A percentile compares a stretch with the other conserved stretches of the same genome.
Evolutionary conservation across 2,329 filamentous ascomycete genomes (phyloP).

Genomic region (Paracamarosporium sp.): DNA sequence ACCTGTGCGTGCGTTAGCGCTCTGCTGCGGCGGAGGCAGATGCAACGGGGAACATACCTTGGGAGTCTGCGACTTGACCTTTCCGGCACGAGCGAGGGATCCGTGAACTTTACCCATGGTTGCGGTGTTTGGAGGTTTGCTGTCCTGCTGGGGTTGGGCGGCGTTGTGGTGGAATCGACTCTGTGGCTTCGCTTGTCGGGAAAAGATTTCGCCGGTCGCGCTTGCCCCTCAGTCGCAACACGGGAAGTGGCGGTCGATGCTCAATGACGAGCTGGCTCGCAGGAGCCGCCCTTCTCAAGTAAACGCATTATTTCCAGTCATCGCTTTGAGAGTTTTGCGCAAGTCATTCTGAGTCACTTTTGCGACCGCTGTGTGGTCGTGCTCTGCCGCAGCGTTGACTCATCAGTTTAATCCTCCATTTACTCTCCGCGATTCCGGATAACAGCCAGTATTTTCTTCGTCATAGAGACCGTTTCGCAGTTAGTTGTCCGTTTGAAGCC

Average conservation of each 20-base stretch:
- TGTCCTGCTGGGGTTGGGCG: constrained; percentile 6
- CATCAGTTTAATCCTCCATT: constrained; percentile 3
- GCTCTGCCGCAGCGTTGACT: constrained; percentile 1
- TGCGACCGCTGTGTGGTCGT: not conserved
- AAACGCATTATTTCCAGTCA: not conserved
- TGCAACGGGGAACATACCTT: constrained; percentile 11
- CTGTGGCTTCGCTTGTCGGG: constrained; percentile 9
- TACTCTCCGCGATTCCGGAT: not conserved
- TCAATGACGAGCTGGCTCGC: not conserved
- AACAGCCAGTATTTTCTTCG: not conserved
- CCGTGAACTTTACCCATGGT: constrained; percentile 94
- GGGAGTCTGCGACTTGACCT: constrained; percentile 73
- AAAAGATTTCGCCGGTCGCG: constrained; percentile 5
- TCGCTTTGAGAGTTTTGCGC: not conserved
- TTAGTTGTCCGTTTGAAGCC: not conserved
- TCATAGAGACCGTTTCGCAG: not conserved
- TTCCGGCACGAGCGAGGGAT: constrained; percentile 93
- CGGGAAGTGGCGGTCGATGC: constrained; percentile 3
- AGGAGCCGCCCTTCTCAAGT: not conserved
- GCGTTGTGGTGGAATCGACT: not conserved
- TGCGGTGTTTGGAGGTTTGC: constrained; percentile 6
- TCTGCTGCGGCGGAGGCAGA: not conserved
- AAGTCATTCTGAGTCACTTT: constrained; percentile 7
- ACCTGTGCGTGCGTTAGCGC: constrained; percentile 63
- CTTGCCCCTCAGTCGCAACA: constrained; percentile 2